These are phyloP conservation scores for Amanita pseudoporphyria DNA, from an alignment of 768 basidiomycete species.

Conservation along the genomic window DNA sequence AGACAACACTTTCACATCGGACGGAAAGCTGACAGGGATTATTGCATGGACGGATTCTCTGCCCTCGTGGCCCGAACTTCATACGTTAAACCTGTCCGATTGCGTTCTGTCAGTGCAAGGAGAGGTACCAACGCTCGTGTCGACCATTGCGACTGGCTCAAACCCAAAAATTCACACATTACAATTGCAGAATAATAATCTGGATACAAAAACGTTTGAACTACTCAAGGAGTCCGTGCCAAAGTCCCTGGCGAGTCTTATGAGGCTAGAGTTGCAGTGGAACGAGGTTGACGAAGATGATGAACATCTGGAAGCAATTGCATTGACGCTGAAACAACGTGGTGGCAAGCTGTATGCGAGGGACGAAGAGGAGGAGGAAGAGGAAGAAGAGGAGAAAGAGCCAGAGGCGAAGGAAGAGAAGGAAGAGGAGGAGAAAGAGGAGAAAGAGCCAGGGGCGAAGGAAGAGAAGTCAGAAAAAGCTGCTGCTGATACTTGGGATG, in stretches of 20 bases:
- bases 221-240: slow-evolving; percentile 60
- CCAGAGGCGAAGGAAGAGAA: slow-evolving; percentile 32
- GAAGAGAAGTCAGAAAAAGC: slow-evolving; percentile 14
- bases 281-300: slow-evolving; percentile 82
- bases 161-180: slow-evolving; percentile 68
- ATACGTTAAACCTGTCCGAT: slow-evolving; percentile 84
- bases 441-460: slow-evolving; percentile 19
- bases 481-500: slow-evolving; percentile 30
- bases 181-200: slow-evolving; percentile 87
- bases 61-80: slow-evolving; percentile 58
- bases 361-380: slow-evolving; percentile 81
- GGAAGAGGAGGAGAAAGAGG: slow-evolving; percentile 14
- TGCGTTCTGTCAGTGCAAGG: slow-evolving; percentile 82
- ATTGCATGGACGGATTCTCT: slow-evolving; percentile 58
- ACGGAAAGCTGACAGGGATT: slow-evolving; percentile 40
- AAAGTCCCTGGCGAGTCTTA: slow-evolving; percentile 47
- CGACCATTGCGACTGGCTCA: slow-evolving; percentile 53
- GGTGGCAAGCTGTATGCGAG: slow-evolving; percentile 57
- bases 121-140: slow-evolving; percentile 58
- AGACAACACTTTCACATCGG: slow-evolving; percentile 77
- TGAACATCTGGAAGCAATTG: slow-evolving; percentile 46
- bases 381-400: slow-evolving; percentile 49
- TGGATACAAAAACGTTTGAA: slow-evolving; percentile 59
- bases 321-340: slow-evolving; percentile 45
- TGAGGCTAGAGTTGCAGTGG: slow-evolving; percentile 77